Base-by-base conservation (phyloP, 1,139 yeast species). In the Suhomyces yuchorum region DNA sequence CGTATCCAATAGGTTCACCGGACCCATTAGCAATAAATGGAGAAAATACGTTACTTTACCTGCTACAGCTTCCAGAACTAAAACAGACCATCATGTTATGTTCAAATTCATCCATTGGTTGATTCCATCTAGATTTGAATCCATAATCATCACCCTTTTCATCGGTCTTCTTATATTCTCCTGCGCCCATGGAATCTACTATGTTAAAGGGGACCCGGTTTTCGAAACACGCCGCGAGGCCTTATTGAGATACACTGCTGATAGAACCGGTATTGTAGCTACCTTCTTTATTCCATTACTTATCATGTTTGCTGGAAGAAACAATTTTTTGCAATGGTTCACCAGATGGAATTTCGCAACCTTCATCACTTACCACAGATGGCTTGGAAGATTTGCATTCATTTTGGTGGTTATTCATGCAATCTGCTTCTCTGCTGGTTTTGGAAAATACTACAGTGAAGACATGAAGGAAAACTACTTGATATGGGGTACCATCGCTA, bases 281-380 rank as follows among this genome's bases (percentile, higher is more conserved):
- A 59, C 69, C 7, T 57, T 62, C 23, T 52, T 61, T 30, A 60
- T 67, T 49, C 78, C 78, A 8, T 57, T 73, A 45, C 54, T 69
- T 19, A 61, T 72, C 37, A 55, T 74, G 28, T 72, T 73, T 58
- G 78, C 75, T n/a, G 78, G 78, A 3, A 60, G 78, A 43, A 73
- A 73, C 54, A 73, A 73, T 55, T 67, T 73, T 47, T 61, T 73
- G 49, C 74, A 66, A 50, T 73, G 76, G 75, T 32, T 69, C n/a
- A 70, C 77, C 1, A 65, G 73, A 14, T 67, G 73, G 70, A 60
- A 66, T 46, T 73, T 59, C 54, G 62, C 71, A 34, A 65, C 74
- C 12, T 72, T 67, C 56, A 58, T 71, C 39, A 52, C 67, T 8
- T 71, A 59, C 51, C 78, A 74, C 51, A 62, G 73, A 48, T 73